Evolutionary conservation across 257 asterid species (phyloP), one percentile per base, ranked within the genome.

Genomic region (Hygrophila difformis): DNA sequence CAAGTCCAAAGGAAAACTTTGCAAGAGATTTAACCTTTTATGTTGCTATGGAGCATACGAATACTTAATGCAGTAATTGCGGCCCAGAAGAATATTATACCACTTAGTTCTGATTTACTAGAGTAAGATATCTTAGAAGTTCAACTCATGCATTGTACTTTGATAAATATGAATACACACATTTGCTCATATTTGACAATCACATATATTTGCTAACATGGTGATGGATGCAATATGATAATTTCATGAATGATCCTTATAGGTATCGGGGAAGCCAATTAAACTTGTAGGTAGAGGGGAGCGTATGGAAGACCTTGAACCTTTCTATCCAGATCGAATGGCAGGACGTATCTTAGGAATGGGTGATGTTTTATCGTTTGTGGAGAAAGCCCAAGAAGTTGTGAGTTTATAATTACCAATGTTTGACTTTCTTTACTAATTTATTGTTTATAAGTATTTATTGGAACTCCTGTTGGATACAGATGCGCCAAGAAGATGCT

Each of bases 251-350:
- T 57, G 56, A 43, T 24, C 78, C n/a, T n/a, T n/a, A 60, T 75
- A 88, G 95, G 96, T 89, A 53, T 89, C 98, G 6, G 98, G 98
- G 56, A 85, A 85, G 81, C 98, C 98, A 59, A 82, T 89, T 65
- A 89, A 89, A 79, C 94, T 89, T 16, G 98, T 89, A n/a, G 98
- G 98, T 69, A 74, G 98, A 63, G 98, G 98, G 42, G 98, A 85
- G 65, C 87, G 84, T 22, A 77, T 89, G 94, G 98, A 89, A 70
- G 98, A 89, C 70, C 98, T 89, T 36, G 98, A 89, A 68, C 98
- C 96, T 55, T 89, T 89, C 72, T 89, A 89, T 51, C 98, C 98
- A 40, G 94, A 89, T 60, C 91, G 98, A 31, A 89, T 89, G 98
- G 93, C 98, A 0, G 94, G 96, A 13, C 98, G 98, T 57, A 72